Conservation (phyloP, 2,329 filamentous ascomycete genomes). For the Exophiala dermatitidis region DNA sequence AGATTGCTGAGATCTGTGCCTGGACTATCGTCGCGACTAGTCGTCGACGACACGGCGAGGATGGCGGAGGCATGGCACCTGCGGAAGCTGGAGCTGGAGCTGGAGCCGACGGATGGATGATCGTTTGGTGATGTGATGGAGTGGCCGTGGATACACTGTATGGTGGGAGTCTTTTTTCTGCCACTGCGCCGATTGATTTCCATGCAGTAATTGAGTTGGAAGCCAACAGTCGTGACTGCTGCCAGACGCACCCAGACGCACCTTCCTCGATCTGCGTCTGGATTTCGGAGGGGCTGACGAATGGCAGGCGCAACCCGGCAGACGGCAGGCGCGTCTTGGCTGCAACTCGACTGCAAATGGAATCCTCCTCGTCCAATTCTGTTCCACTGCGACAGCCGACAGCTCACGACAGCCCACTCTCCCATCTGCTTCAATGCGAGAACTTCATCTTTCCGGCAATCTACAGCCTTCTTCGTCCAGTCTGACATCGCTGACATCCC, state of each 20-base stretch:
- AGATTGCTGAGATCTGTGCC: neutral
- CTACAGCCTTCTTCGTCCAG: neutral
- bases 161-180: neutral
- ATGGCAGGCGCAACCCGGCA: neutral
- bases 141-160: too few species aligned
- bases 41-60: neutral
- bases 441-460: neutral
- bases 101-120: too few species aligned
- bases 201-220: too few species aligned
- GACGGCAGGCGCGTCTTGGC: neutral
- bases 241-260: conserved; percentile 1
- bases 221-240: too few species aligned
- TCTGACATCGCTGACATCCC: neutral
- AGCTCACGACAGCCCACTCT: too few species aligned
- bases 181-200: too few species aligned
- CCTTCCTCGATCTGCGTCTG: neutral
- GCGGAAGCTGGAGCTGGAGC: too few species aligned
- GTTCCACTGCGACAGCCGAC: neutral
- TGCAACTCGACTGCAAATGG: neutral
- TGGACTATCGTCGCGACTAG: neutral
- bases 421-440: too few species aligned
- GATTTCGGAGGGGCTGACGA: neutral
- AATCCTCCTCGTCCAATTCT: neutral
- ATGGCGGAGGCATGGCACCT: neutral
- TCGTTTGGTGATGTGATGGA: too few species aligned